Percentiles rank a stretch among this genome's conserved stretches.
Evolutionary conservation across 2,329 filamentous ascomycete species (phyloP).

Genomic region (Aspergillus intermedius): DNA sequence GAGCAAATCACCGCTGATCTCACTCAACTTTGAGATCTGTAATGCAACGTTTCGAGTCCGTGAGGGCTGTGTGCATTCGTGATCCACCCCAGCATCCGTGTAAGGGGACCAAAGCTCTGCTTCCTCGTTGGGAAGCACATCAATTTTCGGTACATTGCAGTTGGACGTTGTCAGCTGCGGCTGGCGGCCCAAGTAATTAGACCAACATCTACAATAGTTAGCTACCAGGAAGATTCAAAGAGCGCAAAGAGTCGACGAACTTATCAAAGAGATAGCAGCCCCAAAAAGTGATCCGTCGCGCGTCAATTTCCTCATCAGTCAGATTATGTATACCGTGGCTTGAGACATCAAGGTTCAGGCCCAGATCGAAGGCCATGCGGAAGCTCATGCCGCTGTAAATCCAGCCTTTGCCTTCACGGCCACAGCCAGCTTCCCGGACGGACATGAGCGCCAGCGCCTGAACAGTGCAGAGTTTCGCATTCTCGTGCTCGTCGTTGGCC

Average conservation of each 20-base stretch:
- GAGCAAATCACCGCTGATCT: constrained; percentile 88
- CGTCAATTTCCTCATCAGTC: constrained; percentile 79
- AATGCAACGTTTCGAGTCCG: constrained; percentile 74
- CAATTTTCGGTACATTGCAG: constrained; percentile 79
- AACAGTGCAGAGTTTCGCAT: constrained; percentile 78
- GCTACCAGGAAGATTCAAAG: constrained; percentile 1
- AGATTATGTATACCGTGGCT: constrained; percentile 58
- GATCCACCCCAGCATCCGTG: constrained; percentile 72
- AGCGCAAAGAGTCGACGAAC: constrained; percentile 30
- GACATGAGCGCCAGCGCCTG: constrained; percentile 95
- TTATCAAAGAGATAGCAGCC: constrained; percentile 98
- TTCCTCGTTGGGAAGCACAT: constrained; percentile 86
- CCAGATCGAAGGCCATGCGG: constrained; percentile 91
- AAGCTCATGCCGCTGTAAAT: constrained; percentile 98
- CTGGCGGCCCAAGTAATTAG: constrained; percentile 87
- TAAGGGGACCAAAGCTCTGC: constrained; percentile 80
- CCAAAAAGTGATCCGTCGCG: constrained; percentile 89
- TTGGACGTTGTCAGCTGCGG: constrained; percentile 76
- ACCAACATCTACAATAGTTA: constrained; percentile 63
- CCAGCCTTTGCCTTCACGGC: constrained; percentile 91
- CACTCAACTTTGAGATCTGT: constrained; percentile 75
- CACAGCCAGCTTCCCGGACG: constrained; percentile 89
- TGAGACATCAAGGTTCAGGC: constrained; percentile 75
- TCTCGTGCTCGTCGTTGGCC: constrained; percentile 89
- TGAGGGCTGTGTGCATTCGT: constrained; percentile 68